Base-by-base conservation (phyloP, 2,329 filamentous ascomycete species). In the Salinomyces thailandicus region DNA sequence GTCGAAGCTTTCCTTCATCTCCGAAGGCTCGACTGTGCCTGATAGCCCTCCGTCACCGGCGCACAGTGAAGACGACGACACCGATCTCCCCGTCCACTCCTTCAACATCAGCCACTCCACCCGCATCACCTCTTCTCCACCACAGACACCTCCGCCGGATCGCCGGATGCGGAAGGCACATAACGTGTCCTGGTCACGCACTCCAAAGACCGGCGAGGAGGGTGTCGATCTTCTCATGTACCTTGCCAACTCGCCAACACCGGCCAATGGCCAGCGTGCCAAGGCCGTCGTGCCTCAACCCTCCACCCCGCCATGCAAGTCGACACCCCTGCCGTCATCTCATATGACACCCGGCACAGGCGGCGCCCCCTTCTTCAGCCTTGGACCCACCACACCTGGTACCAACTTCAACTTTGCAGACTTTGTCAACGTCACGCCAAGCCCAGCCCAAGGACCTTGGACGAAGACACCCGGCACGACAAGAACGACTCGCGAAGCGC, bases 381-480 rank as follows among this genome's bases (percentile, higher is more conserved):
- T 78, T 38, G 44, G 36, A n/a, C 76, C 81, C 35, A 78, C 75
- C 45, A 96, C 89, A 1, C 89, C 89, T 0, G 80, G 80, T 12
- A 82, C 87, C 54, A 75, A 70, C 32, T 93, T 96, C 61, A 93
- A 96, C 64, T 93, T 96, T 63, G 77, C 86, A 35, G 91, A 98
- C 57, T 98, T 94, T 62, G 81, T 96, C 57, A 95, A 96, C 62
- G 89, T 96, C 58, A 94, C 91, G 5, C 91, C 91, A 0, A 94
- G 85, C 54, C 91, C 91, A 14, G 91, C 85, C 17, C 91, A 95
- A 64, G 85, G 78, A 49, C 73, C 79, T 7, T 95, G 86, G 83
- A 64, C 63, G 19, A 67, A 72, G 19, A 79, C 75, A 20, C 75
- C 75, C 13, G 65, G 63, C 12, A 63, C 66, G 5, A 56, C 58